Percentiles rank a stretch among this genome's conserved stretches.
These are phyloP conservation scores for Zizania palustris DNA, from an alignment of 202 grass and related monocot genomes.

Conservation along the genomic window DNA sequence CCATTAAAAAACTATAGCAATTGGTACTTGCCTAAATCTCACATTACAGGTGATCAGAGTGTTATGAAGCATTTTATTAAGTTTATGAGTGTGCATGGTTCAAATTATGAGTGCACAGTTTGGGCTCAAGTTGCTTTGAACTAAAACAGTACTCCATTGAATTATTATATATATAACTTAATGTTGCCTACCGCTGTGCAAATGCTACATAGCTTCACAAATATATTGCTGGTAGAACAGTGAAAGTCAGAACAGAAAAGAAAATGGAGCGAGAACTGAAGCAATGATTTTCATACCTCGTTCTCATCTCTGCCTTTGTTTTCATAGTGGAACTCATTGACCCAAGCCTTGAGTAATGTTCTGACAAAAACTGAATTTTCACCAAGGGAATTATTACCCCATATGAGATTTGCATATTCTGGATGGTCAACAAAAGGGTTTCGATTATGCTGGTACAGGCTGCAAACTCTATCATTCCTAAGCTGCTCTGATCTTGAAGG, in stretches of 20 bases:
- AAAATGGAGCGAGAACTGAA: neutral
- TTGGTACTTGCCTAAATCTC: neutral
- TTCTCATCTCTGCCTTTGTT: conserved; percentile 54
- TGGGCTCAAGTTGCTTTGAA: neutral
- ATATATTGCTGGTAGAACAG: neutral
- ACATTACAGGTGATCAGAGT: neutral
- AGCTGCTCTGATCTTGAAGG: conserved; percentile 65
- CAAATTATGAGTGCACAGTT: neutral
- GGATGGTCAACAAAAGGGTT: conserved; percentile 84
- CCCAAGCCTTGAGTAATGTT: conserved; percentile 28
- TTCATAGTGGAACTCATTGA: conserved; percentile 52
- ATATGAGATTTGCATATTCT: conserved; percentile 73
- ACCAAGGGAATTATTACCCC: conserved; percentile 47
- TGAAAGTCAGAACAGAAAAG: neutral
- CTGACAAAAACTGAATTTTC: conserved; percentile 16
- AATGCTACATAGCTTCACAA: neutral
- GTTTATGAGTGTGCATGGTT: neutral
- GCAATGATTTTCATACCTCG: neutral
- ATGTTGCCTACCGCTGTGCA: neutral
- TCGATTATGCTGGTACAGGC: conserved; percentile 71
- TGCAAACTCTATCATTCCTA: conserved; percentile 71
- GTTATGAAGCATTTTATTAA: neutral
- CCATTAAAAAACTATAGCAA: neutral
- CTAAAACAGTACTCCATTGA: neutral
- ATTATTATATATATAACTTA: neutral